Percentiles rank a stretch among this genome's conserved stretches.
These are phyloP conservation scores for Wickerhamiella galacta DNA, from an alignment of 805 yeast genomes.

Conservation along the genomic window DNA sequence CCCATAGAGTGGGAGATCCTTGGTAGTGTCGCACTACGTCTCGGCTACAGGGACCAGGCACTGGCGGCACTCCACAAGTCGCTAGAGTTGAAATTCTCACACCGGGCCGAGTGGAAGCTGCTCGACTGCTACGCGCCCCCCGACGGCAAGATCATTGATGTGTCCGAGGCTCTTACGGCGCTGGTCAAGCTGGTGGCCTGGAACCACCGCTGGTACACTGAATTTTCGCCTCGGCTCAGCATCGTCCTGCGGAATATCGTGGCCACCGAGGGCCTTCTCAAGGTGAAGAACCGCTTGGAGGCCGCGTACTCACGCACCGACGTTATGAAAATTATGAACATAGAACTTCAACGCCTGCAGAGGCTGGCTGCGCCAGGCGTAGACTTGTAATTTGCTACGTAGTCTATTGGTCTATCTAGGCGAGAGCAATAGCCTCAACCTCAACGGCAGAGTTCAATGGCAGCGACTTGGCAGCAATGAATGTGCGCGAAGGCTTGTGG, in stretches of 20 bases:
- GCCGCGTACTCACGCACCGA: conserved; percentile 21
- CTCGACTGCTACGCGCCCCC: conserved; percentile 41
- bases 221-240: conserved; percentile 60
- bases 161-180: conserved; percentile 39
- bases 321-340: conserved; percentile 17
- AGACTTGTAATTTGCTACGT: conserved; percentile 8
- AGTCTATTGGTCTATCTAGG: conserved; percentile 18
- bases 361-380: conserved; percentile 14
- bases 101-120: conserved; percentile 59
- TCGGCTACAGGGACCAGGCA: conserved; percentile 74
- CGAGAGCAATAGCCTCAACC: conserved; percentile 84
- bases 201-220: conserved; percentile 96
- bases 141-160: conserved; percentile 17
- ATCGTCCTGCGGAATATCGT: conserved; percentile 42
- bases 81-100: conserved; percentile 57
- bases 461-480: conserved; percentile 84
- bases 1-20: conserved; percentile 86
- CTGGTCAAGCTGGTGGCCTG: conserved; percentile 77
- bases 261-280: conserved; percentile 61
- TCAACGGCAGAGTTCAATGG: conserved; percentile 81
- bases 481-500: conserved; percentile 77
- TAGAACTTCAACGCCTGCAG: conserved; percentile 13
- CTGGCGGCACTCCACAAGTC: conserved; percentile 67
- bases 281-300: conserved; percentile 32
- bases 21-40: conserved; percentile 70